Evolutionary conservation across 2,329 filamentous ascomycete species (phyloP).

Genomic region (Sporothrix schenckii): DNA sequence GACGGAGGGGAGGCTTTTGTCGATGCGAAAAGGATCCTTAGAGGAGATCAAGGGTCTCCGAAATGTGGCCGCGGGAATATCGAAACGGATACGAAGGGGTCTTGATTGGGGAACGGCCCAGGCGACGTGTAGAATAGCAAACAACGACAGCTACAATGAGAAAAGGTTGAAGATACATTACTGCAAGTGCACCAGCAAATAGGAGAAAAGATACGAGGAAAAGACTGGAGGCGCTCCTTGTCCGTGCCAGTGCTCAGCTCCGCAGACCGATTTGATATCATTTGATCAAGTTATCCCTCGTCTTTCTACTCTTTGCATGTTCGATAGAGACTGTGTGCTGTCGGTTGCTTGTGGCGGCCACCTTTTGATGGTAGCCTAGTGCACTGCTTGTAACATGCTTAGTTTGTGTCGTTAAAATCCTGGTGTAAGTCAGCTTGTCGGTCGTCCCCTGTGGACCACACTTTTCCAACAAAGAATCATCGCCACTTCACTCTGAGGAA

Average conservation of each 20-base stretch:
- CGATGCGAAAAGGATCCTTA: not conserved
- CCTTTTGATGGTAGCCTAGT: not conserved
- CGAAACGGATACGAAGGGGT: not conserved
- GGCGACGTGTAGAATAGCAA: slow-evolving; percentile 2
- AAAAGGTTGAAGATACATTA: not conserved
- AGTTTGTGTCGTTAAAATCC: not conserved
- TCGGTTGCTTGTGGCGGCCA: too few relatives aligned
- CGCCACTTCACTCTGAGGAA: slow-evolving; percentile 3
- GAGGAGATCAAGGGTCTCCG: not conserved
- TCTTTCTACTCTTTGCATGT: not conserved
- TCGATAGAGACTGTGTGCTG: not conserved
- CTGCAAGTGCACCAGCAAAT: not conserved
- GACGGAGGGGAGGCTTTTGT: not conserved
- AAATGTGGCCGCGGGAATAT: not conserved
- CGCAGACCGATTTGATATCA: not conserved
- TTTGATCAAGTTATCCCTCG: not conserved
- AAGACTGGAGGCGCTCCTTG: not conserved
- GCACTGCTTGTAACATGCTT: not conserved
- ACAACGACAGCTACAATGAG: slow-evolving; percentile 16
- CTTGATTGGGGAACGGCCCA: slow-evolving; percentile 4
- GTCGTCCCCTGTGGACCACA: not conserved
- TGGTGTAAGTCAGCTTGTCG: slow-evolving; percentile 3
- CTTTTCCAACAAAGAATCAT: not conserved
- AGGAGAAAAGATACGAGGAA: not conserved
- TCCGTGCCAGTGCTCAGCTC: not conserved